Conservation (phyloP, 2,329 filamentous ascomycete species). For the Cytospora piceae region DNA sequence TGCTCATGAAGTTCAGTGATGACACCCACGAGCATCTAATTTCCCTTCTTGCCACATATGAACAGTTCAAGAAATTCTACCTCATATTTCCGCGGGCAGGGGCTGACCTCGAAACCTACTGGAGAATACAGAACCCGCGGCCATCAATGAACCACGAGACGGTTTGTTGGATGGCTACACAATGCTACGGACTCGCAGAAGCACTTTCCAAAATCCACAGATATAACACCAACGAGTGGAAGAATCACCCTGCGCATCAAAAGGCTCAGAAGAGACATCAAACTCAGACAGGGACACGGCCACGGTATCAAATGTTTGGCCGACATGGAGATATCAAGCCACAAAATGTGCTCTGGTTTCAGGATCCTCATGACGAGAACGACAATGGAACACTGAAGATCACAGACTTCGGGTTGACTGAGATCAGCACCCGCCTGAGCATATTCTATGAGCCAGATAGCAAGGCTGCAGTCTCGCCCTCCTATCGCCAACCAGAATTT, state of each 20-base stretch:
- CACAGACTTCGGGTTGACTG: conserved; percentile 11
- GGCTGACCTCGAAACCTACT: conserved; percentile 27
- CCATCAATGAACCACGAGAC: neutral
- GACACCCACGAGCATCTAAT: conserved; percentile 30
- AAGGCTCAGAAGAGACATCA: neutral
- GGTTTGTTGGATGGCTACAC: conserved; percentile 29
- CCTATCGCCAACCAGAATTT: conserved; percentile 10
- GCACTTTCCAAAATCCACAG: conserved; percentile 30
- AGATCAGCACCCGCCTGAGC: neutral
- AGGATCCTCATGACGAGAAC: neutral
- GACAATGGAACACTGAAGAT: neutral
- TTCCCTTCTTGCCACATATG: conserved; percentile 32
- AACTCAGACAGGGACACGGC: neutral
- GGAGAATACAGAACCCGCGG: conserved; percentile 1
- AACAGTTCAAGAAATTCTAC: conserved; percentile 20
- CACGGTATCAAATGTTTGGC: neutral
- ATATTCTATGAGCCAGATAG: neutral
- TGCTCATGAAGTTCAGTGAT: conserved; percentile 31
- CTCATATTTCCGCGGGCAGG: conserved; percentile 34
- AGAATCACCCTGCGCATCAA: neutral
- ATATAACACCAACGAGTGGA: neutral
- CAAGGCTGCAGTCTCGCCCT: neutral
- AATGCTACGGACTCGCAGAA: conserved; percentile 29
- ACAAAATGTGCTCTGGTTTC: conserved; percentile 18
- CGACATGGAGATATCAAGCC: conserved; percentile 26